Evolutionary conservation across 208 protist genomes (phyloP), one percentile per base, ranked within the genome.

Genomic region (Kentomonas sorsogonicus): DNA sequence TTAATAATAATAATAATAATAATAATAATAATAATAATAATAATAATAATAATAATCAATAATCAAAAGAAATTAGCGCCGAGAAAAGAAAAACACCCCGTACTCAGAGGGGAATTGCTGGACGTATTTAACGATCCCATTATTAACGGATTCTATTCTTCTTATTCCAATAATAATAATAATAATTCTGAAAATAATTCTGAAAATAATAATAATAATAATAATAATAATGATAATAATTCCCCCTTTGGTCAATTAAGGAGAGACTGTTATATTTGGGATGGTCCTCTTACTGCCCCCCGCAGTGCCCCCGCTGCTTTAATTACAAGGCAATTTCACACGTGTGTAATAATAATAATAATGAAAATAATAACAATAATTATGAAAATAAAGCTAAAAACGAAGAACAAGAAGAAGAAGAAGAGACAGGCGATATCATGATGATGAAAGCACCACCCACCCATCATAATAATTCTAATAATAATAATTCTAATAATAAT

Each of bases 41-140:
- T 48, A 48, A 48, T 48, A 48, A 48, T 20, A 20, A 48, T 48
- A 48, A n/a, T n/a, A n/a, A n/a, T n/a, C n/a, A n/a, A n/a, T n/a
- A n/a, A n/a, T n/a, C n/a, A n/a, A n/a, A n/a, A n/a, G n/a, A n/a
- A n/a, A n/a, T n/a, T n/a, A n/a, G n/a, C n/a, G n/a, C n/a, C n/a
- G n/a, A n/a, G n/a, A n/a, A n/a, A n/a, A n/a, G n/a, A n/a, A n/a
- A 20, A 6, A 48, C 22, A 15, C 25, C 43, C 22, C 16, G 13
- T 23, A 27, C 7, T 26, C 16, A 48, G 6, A 48, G n/a, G 25
- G n/a, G 43, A 48, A 9, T 23, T 15, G 16, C 16, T 48, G n/a
- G 11, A 48, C 25, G 22, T 48, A 27, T 26, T 48, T 48, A 48
- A 9, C 11, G 43, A 26, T 48, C 11, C 22, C 16, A n/a, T n/a